Evolutionary conservation across 208 protist species (phyloP), one percentile per base, ranked within the genome.

Genomic region (Wallacemonas sp.): DNA sequence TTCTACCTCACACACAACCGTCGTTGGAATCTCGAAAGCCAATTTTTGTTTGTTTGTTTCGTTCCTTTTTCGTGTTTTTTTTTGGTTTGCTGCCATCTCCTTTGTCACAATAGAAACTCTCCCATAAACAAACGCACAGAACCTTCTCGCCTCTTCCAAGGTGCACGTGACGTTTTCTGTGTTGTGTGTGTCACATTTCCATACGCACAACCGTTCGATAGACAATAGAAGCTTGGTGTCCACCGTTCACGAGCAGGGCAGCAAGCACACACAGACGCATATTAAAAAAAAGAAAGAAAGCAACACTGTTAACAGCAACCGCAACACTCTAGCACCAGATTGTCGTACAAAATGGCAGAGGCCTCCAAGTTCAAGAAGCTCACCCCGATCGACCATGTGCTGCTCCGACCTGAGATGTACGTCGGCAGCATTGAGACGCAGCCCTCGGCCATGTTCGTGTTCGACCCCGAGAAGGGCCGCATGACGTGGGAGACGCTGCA

Each of bases 331-430:
- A n/a, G n/a, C n/a, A n/a, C n/a, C n/a, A n/a, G n/a, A n/a, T n/a
- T n/a, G n/a, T 36, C 38, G 33, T 11, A 2, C 6, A 77, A 30
- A 21, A 95, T 96, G 90, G 70, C 90, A 27, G 92, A 91, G 43
- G 86, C 72, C 21, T 75, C 68, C 70, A 95, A 92, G 72, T 98
- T 97, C 76, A 87, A 97, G 83, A 97, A 95, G 80, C 77, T 96
- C 43, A 88, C 89, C 9, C 91, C 88, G 16, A 92, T 97, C 57
- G 95, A 99, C 75, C 98, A 99, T 90, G 92, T 99, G 8, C 88
- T 99, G 55, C 78, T 97, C 19, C 83, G 98, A 14, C 98, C 98
- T 17, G 98, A 99, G 74, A 99, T 98, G 78, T 99, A 99, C 83
- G 94, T 99, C 68, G 98, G 98, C 43, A 98, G 95, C 72, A 81